Conservation (phyloP, 169 alveolate species). For the Plasmodium vivax region DNA sequence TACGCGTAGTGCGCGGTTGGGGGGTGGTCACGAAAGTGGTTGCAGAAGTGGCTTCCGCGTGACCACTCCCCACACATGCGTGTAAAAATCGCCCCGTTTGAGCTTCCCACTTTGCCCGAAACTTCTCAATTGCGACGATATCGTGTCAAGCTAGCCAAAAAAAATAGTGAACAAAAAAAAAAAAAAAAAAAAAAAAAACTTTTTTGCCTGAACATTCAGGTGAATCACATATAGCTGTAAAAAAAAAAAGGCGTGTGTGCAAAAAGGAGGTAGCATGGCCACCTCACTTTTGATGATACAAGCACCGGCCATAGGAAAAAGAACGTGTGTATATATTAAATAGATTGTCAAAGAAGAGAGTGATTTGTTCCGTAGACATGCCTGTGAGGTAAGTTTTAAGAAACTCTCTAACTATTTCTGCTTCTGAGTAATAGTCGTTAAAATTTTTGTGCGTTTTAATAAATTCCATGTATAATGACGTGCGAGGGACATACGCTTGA, state of each 20-base stretch:
- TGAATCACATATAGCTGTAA: background rate
- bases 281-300: background rate
- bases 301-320: background rate
- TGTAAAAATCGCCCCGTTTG: background rate
- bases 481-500: conserved; percentile 9
- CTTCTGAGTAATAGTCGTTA: background rate
- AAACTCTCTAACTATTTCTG: background rate
- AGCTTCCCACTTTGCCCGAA: background rate
- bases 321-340: background rate
- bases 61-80: background rate
- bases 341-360: conserved; percentile 10
- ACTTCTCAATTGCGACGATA: background rate
- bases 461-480: background rate
- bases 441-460: background rate
- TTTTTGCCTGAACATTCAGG: background rate
- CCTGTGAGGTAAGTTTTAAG: background rate
- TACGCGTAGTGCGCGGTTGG: background rate
- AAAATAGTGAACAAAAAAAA: background rate
- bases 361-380: background rate
- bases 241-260: background rate
- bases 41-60: background rate
- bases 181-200: background rate
- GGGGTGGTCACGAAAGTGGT: background rate
- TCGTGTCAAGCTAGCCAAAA: conserved; percentile 1
- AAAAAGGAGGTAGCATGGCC: background rate